phyloP scores from a whole-genome alignment of 2,329 filamentous ascomycete species.

The Penicillium sp. region DNA sequence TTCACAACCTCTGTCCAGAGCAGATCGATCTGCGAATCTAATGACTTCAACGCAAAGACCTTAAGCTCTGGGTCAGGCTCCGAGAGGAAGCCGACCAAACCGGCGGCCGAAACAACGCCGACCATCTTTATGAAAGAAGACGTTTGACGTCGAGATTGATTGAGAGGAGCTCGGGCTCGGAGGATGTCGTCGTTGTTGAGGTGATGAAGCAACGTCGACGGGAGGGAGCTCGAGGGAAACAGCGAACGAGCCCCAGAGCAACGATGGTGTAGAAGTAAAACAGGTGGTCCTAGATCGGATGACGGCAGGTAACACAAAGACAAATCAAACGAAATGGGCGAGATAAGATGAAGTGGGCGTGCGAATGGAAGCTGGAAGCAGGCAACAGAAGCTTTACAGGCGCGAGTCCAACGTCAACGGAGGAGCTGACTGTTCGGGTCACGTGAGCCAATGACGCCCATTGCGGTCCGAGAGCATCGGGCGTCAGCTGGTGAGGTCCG shows the following conservation, averaged over 20 bases:
- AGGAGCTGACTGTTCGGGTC: slow-evolving; percentile 33
- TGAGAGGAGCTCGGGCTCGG: slow-evolving; percentile 21
- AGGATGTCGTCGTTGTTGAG: slow-evolving; percentile 32
- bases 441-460: slow-evolving; percentile 26
- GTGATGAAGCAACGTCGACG: slow-evolving; percentile 43
- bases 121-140: slow-evolving; percentile 68
- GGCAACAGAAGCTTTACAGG: slow-evolving; percentile 36
- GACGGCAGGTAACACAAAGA: slow-evolving; percentile 17
- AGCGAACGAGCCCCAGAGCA: slow-evolving; percentile 31
- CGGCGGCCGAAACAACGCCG: slow-evolving; percentile 89
- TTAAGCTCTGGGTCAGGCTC: slow-evolving; percentile 94
- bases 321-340: slow-evolving; percentile 27
- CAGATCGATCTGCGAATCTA: slow-evolving; percentile 95
- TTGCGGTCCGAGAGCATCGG: slow-evolving; percentile 14
- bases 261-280: slow-evolving; percentile 12
- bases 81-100: slow-evolving; percentile 91
- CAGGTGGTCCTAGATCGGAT: slow-evolving; percentile 15
- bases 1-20: slow-evolving; percentile 97
- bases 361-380: slow-evolving; percentile 34
- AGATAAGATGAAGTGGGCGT: slow-evolving; percentile 32
- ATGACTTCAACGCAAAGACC: slow-evolving; percentile 90
- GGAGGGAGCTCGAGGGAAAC: slow-evolving; percentile 36
- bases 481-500: slow-evolving; percentile 14
- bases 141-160: slow-evolving; percentile 21
- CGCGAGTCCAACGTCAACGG: slow-evolving; percentile 38